Percentiles rank a stretch among this genome's conserved stretches.
phyloP scores from a whole-genome alignment of 2,329 filamentous ascomycete genomes.

The Colletotrichum aenigma region DNA sequence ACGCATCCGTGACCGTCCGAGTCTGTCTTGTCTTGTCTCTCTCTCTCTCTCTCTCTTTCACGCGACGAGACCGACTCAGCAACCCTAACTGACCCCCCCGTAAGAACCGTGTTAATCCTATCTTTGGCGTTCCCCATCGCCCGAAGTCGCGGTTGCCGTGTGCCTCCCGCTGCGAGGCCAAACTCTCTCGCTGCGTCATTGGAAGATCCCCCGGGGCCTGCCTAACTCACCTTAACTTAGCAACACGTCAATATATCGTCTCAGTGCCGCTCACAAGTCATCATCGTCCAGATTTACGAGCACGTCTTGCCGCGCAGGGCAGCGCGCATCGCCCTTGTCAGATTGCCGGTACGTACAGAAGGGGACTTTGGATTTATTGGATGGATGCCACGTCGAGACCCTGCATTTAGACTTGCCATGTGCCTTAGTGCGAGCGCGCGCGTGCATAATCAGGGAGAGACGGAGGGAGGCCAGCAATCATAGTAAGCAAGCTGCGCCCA shows the following conservation, averaged over 20 bases:
- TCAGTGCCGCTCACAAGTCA: neutral
- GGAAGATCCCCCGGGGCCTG: neutral
- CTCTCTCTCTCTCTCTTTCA: neutral
- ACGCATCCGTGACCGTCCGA: too few species aligned
- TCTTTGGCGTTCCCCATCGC: neutral
- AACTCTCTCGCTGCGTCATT: neutral
- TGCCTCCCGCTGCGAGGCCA: constrained; percentile 12
- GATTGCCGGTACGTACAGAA: neutral
- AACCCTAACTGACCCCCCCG: neutral
- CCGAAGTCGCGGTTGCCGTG: neutral
- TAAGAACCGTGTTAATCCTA: neutral
- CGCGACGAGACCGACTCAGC: neutral
- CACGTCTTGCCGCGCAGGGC: neutral
- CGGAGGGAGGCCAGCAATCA: neutral
- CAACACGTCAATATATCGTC: neutral
- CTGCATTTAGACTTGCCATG: neutral
- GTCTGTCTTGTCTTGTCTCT: neutral
- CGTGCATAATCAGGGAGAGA: neutral
- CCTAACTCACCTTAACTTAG: neutral
- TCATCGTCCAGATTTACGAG: neutral
- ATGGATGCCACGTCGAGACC: neutral
- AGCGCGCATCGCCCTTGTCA: neutral
- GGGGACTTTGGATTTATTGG: neutral
- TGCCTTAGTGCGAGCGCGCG: neutral
- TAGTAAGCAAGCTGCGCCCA: neutral